Evolutionary conservation across 805 yeast genomes (phyloP).

Genomic region (Nakazawaea sp.): DNA sequence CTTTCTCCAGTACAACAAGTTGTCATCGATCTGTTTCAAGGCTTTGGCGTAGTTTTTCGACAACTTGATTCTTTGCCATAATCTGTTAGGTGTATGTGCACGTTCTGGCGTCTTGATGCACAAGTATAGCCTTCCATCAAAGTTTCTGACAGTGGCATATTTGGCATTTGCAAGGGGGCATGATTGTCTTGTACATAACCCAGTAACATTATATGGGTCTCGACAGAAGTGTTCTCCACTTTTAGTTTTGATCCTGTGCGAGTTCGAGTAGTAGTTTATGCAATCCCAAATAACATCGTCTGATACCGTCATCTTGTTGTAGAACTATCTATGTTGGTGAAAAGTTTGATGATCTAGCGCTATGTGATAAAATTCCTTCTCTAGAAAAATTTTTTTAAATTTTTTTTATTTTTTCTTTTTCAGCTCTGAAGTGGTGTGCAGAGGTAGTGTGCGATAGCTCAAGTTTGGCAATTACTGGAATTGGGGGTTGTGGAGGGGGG

Average conservation of each 20-base stretch:
- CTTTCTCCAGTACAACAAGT: slow-evolving; percentile 88
- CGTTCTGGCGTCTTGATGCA: slow-evolving; percentile 98
- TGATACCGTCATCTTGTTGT: slow-evolving; percentile 8
- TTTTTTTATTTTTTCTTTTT: too few species aligned
- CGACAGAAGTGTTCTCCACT: slow-evolving; percentile 90
- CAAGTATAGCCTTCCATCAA: slow-evolving; percentile 72
- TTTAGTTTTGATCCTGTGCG: slow-evolving; percentile 85
- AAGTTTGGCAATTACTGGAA: too few species aligned
- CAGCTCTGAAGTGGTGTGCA: too few species aligned
- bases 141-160: slow-evolving; percentile 79
- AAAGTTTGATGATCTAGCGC: too few species aligned
- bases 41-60: slow-evolving; percentile 88
- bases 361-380: too few species aligned
- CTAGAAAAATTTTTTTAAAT: too few species aligned
- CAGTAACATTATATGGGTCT: slow-evolving; percentile 93
- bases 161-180: slow-evolving; percentile 95
- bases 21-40: slow-evolving; percentile 79
- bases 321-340: too few species aligned
- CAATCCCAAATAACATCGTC: slow-evolving; percentile 93
- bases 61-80: slow-evolving; percentile 92
- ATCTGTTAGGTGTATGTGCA: slow-evolving; percentile 87
- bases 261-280: slow-evolving; percentile 91
- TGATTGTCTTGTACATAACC: slow-evolving; percentile 86
- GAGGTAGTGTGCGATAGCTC: too few species aligned
- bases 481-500: too few species aligned